These are phyloP conservation scores for Narthecium ossifragum DNA, from an alignment of 106 monocot genomes.

Conservation along the genomic window DNA sequence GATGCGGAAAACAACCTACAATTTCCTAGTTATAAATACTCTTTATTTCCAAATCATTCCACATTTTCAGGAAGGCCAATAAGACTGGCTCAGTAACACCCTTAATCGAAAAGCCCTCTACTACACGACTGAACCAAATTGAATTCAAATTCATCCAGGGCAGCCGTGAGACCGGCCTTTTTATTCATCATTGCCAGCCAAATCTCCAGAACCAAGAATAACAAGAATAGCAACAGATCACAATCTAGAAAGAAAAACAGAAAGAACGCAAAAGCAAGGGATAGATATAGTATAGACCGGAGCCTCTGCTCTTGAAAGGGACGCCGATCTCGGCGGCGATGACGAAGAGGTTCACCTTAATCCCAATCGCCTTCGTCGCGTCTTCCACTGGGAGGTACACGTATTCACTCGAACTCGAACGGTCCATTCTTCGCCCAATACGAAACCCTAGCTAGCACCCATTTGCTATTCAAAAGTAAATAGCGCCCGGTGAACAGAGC, in stretches of 20 bases:
- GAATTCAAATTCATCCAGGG: conserved; percentile 13
- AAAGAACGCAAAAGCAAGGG: background rate
- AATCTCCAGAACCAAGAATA: background rate
- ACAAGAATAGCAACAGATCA: background rate
- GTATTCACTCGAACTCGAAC: no score
- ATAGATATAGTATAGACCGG: conserved; percentile 30
- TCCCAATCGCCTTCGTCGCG: conserved; percentile 26
- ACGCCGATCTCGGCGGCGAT: conserved; percentile 36
- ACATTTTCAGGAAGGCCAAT: background rate
- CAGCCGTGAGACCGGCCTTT: conserved; percentile 38
- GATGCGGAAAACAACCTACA: background rate
- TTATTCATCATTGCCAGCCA: conserved; percentile 25
- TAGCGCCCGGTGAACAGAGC: no score
- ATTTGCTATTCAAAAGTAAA: no score
- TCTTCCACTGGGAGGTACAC: conserved; percentile 37
- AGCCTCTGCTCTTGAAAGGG: conserved; percentile 14
- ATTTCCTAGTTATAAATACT: no score
- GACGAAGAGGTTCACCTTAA: conserved; percentile 43
- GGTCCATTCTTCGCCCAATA: no score
- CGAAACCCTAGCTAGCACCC: no score
- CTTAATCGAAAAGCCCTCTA: conserved; percentile 6
- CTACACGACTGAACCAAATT: conserved; percentile 18
- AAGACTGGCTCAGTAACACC: conserved; percentile 23
- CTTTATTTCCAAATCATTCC: no score
- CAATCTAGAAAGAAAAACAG: background rate